Conservation (phyloP, 2,329 filamentous ascomycete genomes). For the Nakataea oryzae region DNA sequence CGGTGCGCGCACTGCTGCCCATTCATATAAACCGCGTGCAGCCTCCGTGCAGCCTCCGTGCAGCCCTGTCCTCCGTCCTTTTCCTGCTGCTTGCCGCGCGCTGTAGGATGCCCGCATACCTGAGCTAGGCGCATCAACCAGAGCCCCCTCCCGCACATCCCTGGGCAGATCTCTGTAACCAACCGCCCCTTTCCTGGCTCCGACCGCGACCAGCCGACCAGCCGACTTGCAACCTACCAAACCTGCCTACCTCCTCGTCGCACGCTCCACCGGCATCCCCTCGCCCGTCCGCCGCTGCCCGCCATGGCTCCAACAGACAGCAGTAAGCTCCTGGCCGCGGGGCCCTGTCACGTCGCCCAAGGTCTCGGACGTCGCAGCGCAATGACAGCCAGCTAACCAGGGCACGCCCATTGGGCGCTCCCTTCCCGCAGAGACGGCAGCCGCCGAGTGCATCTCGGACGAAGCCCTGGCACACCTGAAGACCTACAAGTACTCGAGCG, state of each 20-base stretch:
- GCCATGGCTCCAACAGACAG: conserved; percentile 28
- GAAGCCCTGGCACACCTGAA: conserved; percentile 86
- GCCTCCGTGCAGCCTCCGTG: no score
- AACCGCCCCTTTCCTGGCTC: not conserved
- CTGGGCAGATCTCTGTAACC: not conserved
- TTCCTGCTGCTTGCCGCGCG: not conserved
- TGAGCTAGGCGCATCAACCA: not conserved
- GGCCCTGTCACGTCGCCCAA: not conserved
- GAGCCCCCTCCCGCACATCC: not conserved
- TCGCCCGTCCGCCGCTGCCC: not conserved
- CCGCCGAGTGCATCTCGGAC: conserved; percentile 70
- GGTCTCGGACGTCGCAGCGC: not conserved
- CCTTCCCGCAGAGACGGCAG: conserved; percentile 37
- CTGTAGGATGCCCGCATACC: not conserved
- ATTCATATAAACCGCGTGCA: no score
- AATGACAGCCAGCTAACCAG: conserved; percentile 1
- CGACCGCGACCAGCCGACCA: not conserved
- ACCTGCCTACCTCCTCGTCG: not conserved
- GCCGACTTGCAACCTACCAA: not conserved
- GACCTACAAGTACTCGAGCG: conserved; percentile 93
- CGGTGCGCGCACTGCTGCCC: not conserved
- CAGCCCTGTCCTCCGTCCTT: no score
- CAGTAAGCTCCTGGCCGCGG: conserved; percentile 12
- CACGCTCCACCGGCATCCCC: not conserved
- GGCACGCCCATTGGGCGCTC: not conserved